These are phyloP conservation scores for Cylindrotheca closterium DNA, from an alignment of 108 stramenopile species.

Conservation along the genomic window DNA sequence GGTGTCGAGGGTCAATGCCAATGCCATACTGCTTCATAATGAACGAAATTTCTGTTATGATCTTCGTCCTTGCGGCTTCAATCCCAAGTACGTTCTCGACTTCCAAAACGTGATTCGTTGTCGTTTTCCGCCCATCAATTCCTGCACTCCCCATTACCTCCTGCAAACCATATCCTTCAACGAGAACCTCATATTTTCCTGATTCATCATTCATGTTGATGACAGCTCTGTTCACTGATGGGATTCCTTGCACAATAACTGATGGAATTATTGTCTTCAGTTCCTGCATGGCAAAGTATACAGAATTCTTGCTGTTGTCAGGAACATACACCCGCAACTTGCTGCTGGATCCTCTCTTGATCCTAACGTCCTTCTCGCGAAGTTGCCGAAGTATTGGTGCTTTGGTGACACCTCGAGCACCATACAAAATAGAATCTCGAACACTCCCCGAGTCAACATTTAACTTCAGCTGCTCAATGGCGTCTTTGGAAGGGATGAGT, in stretches of 20 bases:
- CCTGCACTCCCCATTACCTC: slow-evolving; percentile 95
- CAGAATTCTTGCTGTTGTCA: slow-evolving; percentile 46
- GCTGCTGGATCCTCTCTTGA: slow-evolving; percentile 66
- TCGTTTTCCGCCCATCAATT: slow-evolving; percentile 87
- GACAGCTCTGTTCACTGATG: slow-evolving; percentile 93
- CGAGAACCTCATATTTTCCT: slow-evolving; percentile 88
- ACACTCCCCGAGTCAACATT: slow-evolving; percentile 83
- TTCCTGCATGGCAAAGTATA: slow-evolving; percentile 85
- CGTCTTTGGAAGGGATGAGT: slow-evolving; percentile 31
- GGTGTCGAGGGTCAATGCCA: slow-evolving; percentile 93
- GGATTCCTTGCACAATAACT: slow-evolving; percentile 96
- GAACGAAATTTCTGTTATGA: slow-evolving; percentile 91
- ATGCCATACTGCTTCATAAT: slow-evolving; percentile 98
- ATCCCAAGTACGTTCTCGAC: slow-evolving; percentile 92
- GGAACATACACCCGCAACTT: slow-evolving; percentile 87
- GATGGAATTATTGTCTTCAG: slow-evolving; percentile 88
- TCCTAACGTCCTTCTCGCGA: slow-evolving; percentile 66
- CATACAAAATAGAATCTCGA: slow-evolving; percentile 78
- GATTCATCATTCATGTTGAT: slow-evolving; percentile 91
- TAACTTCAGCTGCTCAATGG: slow-evolving; percentile 90
- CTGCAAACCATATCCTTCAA: slow-evolving; percentile 95
- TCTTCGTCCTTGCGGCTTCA: slow-evolving; percentile 94
- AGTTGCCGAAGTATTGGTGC: slow-evolving; percentile 79
- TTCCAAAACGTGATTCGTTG: slow-evolving; percentile 97
- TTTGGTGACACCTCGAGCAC: slow-evolving; percentile 59